Conservation (phyloP, 1,139 yeast species). For the Geotrichum cucujoidarum region DNA sequence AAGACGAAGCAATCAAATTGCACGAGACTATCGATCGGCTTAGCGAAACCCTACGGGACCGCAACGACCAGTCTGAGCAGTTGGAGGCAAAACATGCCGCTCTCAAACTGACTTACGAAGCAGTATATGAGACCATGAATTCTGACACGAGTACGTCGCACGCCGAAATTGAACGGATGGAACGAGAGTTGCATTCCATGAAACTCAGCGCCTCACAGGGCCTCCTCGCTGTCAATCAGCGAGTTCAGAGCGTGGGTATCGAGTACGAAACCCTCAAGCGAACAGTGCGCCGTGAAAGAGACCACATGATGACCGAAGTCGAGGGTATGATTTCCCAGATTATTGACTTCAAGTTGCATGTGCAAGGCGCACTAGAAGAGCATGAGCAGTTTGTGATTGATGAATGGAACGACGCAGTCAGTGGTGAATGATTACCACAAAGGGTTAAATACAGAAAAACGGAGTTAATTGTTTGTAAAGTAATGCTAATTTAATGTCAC, state of each 20-base stretch:
- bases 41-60: constrained; percentile 51
- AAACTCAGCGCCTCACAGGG: constrained; percentile 52
- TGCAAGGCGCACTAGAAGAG: constrained; percentile 56
- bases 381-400: constrained; percentile 46
- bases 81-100: constrained; percentile 54
- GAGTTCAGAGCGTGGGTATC: constrained; percentile 50
- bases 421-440: constrained; percentile 6
- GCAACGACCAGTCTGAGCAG: constrained; percentile 53
- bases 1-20: constrained; percentile 54
- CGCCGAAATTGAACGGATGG: constrained; percentile 62
- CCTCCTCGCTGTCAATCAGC: constrained; percentile 51
- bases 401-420: constrained; percentile 34
- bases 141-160: constrained; percentile 52
- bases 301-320: constrained; percentile 49
- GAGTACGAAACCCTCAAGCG: constrained; percentile 52
- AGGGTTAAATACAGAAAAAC: too few species aligned
- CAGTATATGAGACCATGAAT: constrained; percentile 52
- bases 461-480: too few species aligned
- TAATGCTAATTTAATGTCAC: too few species aligned
- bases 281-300: constrained; percentile 47
- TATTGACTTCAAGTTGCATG: constrained; percentile 58
- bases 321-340: constrained; percentile 54
- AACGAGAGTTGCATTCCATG: constrained; percentile 54
- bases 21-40: constrained; percentile 58
- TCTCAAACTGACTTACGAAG: constrained; percentile 53